Conservation (phyloP, 2,329 filamentous ascomycete species). For the Teratosphaeria pseudoeucalypti region DNA sequence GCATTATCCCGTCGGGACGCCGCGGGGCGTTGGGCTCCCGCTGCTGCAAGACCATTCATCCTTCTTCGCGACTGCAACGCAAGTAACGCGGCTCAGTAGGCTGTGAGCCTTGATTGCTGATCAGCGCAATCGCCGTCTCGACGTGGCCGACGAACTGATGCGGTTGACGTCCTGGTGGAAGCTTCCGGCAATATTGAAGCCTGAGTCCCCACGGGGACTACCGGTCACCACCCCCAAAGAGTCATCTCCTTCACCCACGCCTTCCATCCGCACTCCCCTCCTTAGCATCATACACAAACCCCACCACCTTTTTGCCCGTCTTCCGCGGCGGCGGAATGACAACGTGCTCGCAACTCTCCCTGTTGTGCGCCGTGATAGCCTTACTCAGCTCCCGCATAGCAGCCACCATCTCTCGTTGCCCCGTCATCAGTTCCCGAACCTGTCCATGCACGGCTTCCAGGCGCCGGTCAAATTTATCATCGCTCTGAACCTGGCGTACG, state of each 20-base stretch:
- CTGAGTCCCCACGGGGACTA: neutral
- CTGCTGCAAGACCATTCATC: too few relatives aligned
- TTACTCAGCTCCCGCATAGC: slow-evolving; percentile 14
- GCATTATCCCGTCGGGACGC: too few relatives aligned
- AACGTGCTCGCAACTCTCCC: slow-evolving; percentile 17
- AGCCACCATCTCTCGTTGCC: slow-evolving; percentile 18
- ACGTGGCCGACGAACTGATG: too few relatives aligned
- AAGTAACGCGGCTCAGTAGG: too few relatives aligned
- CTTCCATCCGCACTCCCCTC: slow-evolving; percentile 4
- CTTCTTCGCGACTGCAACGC: too few relatives aligned
- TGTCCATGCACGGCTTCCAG: slow-evolving; percentile 16
- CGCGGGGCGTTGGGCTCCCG: too few relatives aligned
- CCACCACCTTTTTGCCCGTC: slow-evolving; percentile 17
- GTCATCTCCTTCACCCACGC: neutral
- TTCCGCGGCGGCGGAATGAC: slow-evolving; percentile 23
- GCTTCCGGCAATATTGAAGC: too few relatives aligned
- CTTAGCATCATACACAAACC: slow-evolving; percentile 21
- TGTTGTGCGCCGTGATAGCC: slow-evolving; percentile 13
- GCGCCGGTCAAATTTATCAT: slow-evolving; percentile 5
- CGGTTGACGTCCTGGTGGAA: too few relatives aligned
- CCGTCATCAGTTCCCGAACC: slow-evolving; percentile 17
- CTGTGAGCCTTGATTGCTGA: too few relatives aligned
- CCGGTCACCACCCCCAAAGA: neutral
- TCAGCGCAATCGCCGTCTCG: too few relatives aligned
- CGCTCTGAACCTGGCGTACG: neutral